A percentile compares a stretch with the other conserved stretches of the same genome.
Evolutionary conservation across 1,139 yeast genomes (phyloP).

Genomic region (Lodderomyces parapsilosis): DNA sequence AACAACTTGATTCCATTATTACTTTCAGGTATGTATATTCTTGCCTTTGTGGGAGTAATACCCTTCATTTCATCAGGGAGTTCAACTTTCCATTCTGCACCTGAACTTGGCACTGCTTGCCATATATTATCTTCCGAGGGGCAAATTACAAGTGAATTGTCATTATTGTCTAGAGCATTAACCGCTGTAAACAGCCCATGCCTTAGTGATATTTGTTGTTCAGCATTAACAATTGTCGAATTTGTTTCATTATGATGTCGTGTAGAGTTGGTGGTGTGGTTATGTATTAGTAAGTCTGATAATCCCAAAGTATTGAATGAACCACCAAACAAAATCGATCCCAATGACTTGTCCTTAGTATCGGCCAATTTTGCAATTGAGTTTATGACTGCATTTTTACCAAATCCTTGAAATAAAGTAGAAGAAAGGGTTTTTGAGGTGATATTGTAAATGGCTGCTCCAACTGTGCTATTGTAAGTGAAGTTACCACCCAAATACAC

Average conservation of each 20-base stretch:
- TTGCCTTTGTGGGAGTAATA: conserved; percentile 67
- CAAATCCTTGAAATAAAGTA: conserved; percentile 80
- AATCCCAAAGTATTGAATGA: conserved; percentile 63
- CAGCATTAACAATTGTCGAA: conserved; percentile 49
- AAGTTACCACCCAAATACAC: conserved; percentile 85
- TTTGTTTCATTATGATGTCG: conserved; percentile 29
- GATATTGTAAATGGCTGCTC: conserved; percentile 68
- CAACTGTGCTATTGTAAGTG: conserved; percentile 51
- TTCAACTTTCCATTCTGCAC: conserved; percentile 69
- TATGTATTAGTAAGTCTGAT: conserved; percentile 40
- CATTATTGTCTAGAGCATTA: conserved; percentile 40
- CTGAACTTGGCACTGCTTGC: conserved; percentile 49
- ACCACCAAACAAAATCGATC: conserved; percentile 78
- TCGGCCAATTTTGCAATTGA: conserved; percentile 55
- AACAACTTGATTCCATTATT: conserved; percentile 61
- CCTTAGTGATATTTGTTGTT: conserved; percentile 65
- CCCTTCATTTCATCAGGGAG: conserved; percentile 54
- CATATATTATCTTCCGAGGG: conserved; percentile 56
- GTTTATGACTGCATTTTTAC: conserved; percentile 55
- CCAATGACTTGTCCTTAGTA: conserved; percentile 31
- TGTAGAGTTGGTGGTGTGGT: conserved; percentile 24
- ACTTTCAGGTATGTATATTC: conserved; percentile 63
- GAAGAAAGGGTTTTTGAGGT: conserved; percentile 39
- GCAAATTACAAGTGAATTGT: conserved; percentile 52
- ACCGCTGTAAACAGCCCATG: conserved; percentile 60